Conservation (phyloP, 1,139 yeast species). For the Debaryomyces psychrophilus region DNA sequence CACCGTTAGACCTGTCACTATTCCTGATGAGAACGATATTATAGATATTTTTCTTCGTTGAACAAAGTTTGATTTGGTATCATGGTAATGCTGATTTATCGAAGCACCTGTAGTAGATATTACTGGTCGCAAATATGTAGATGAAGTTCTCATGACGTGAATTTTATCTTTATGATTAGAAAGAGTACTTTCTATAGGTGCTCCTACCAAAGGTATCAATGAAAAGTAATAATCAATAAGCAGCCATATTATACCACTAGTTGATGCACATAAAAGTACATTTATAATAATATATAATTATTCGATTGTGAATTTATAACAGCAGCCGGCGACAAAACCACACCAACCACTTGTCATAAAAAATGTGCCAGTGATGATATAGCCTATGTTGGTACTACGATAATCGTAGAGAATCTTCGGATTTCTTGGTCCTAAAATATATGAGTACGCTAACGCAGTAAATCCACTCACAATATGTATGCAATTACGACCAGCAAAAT, state of each 20-base stretch:
- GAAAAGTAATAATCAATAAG: slow-evolving; percentile 45
- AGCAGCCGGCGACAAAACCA: slow-evolving; percentile 51
- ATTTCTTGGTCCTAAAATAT: slow-evolving; percentile 57
- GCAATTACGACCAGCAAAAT: slow-evolving; percentile 68
- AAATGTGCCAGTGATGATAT: slow-evolving; percentile 57
- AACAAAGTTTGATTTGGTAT: slow-evolving; percentile 20
- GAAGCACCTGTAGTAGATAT: slow-evolving; percentile 25
- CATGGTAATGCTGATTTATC: slow-evolving; percentile 24
- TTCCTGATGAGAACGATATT: slow-evolving; percentile 46
- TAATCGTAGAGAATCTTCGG: slow-evolving; percentile 43
- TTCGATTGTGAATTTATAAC: slow-evolving; percentile 39
- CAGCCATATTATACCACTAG: slow-evolving; percentile 43
- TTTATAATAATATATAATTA: slow-evolving; percentile 40
- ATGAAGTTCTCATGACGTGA: neutral
- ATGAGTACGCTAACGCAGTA: slow-evolving; percentile 62
- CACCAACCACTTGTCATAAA: slow-evolving; percentile 47
- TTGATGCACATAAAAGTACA: slow-evolving; percentile 38
- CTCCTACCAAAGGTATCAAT: slow-evolving; percentile 39
- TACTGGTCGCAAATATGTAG: slow-evolving; percentile 1
- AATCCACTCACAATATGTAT: slow-evolving; percentile 66
- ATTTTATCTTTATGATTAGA: neutral
- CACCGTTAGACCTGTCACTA: slow-evolving; percentile 48
- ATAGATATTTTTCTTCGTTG: slow-evolving; percentile 38
- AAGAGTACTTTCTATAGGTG: slow-evolving; percentile 7
- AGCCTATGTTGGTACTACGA: slow-evolving; percentile 40